Base-by-base conservation (phyloP, 768 basidiomycete genomes). In the Lepiota brunneoincarnata region DNA sequence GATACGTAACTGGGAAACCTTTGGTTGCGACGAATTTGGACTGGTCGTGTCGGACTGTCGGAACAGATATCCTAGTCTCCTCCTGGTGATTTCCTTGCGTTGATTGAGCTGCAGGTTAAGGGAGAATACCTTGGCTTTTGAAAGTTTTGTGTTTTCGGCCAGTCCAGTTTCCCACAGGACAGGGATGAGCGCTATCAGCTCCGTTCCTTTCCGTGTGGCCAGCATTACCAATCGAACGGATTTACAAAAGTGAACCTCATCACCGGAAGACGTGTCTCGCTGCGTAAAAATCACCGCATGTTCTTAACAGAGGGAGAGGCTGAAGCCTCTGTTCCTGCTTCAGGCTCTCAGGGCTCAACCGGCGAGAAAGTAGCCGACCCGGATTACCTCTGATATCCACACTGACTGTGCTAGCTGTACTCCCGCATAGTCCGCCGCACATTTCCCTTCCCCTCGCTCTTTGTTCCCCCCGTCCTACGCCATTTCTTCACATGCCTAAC, bases 401-500 rank as follows among this genome's bases (percentile, higher is more conserved):
- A 49, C 21, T 11, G 12, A 45, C 14, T 9, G 43, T n/a, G 14
- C 26, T n/a, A 26, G 7, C 31, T 45, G 17, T 7, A 24, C 36
- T 12, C 18, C 37, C 36, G 48, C 18, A 24, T 14, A 38, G 2
- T 14, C 15, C 18, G 21, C 11, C 37, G 49, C 26, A 18, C 41
- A n/a, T 28, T 46, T 20, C 17, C 21, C 23, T 38, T 18, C 24
- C 18, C 17, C 21, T 20, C 38, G 14, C 23, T 35, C 20, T 48
- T 51, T 21, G 28, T 46, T 35, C 42, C 49, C 43, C 46, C 40
- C 50, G 12, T 18, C 43, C 41, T 49, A 43, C 50, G 60, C 23
- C 40, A 66, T 69, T 65, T 47, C 67, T 24, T 40, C 53, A 53
- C 11, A 54, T 54, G 53, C 20, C 53, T 17, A 39, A 31, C 28